phyloP scores from a whole-genome alignment of 2,329 filamentous ascomycete species.

The Celoporthe dispersa region DNA sequence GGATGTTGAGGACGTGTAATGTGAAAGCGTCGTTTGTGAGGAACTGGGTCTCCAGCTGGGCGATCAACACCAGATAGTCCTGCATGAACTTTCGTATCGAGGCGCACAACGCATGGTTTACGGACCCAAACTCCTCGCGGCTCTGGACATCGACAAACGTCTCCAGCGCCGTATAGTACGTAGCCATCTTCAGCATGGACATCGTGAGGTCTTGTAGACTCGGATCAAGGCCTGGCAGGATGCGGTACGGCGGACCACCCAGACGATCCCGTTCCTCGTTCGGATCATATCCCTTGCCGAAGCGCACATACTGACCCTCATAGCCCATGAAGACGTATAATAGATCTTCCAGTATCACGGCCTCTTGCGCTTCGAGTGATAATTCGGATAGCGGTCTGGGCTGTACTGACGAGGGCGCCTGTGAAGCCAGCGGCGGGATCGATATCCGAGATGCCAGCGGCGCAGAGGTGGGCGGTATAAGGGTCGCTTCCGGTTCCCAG shows the following conservation, averaged over 20 bases:
- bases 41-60: constrained; percentile 91
- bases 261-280: constrained; percentile 84
- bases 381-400: constrained; percentile 71
- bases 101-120: constrained; percentile 96
- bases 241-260: constrained; percentile 78
- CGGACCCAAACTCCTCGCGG: constrained; percentile 87
- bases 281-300: constrained; percentile 80
- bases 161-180: constrained; percentile 88
- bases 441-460: constrained; percentile 69
- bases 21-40: constrained; percentile 89
- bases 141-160: constrained; percentile 95
- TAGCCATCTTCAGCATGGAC: constrained; percentile 92
- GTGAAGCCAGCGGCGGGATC: constrained; percentile 70
- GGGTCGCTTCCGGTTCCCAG: constrained; percentile 81
- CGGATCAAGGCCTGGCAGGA: constrained; percentile 84
- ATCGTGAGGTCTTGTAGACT: constrained; percentile 85
- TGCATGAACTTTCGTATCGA: constrained; percentile 89
- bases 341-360: constrained; percentile 84
- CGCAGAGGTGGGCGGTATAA: constrained; percentile 69
- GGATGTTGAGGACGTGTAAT: constrained; percentile 88
- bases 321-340: constrained; percentile 97
- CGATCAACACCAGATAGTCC: constrained; percentile 90
- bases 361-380: constrained; percentile 81
- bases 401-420: constrained; percentile 71
- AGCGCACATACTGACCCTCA: constrained; percentile 96